Evolutionary conservation across 1,284 basidiomycete species (phyloP).

Genomic region (Ustilago shanxiensis): DNA sequence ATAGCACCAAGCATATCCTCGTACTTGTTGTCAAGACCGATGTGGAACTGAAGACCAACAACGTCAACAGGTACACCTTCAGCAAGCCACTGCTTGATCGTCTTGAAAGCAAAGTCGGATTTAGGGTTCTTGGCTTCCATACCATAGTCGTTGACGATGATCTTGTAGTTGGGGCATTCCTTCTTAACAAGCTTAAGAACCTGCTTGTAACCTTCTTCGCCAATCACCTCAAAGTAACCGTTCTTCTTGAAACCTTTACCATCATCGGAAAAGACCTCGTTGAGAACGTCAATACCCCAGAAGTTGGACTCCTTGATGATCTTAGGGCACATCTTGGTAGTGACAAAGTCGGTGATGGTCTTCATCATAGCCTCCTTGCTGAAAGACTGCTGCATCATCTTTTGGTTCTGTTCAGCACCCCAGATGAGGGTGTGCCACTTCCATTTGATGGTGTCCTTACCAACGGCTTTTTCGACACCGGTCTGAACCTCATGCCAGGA

Average conservation of each 20-base stretch:
- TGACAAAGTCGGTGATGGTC: slow-evolving; percentile 45
- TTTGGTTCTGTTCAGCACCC: slow-evolving; percentile 34
- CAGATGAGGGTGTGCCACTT: slow-evolving; percentile 51
- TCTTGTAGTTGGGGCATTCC: slow-evolving; percentile 39
- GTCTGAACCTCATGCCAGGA: slow-evolving; percentile 34
- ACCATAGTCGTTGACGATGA: slow-evolving; percentile 52
- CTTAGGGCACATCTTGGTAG: slow-evolving; percentile 47
- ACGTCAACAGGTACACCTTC: slow-evolving; percentile 38
- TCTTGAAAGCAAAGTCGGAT: slow-evolving; percentile 51
- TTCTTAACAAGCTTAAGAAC: slow-evolving; percentile 44
- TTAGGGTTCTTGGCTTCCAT: slow-evolving; percentile 39
- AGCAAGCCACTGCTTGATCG: slow-evolving; percentile 46
- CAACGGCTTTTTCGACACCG: slow-evolving; percentile 21
- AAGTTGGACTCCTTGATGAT: slow-evolving; percentile 51
- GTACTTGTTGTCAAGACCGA: slow-evolving; percentile 21
- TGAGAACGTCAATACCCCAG: slow-evolving; percentile 49
- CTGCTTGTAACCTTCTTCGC: slow-evolving; percentile 48
- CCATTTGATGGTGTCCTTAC: slow-evolving; percentile 16
- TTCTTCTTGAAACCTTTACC: slow-evolving; percentile 50
- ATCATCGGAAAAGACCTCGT: slow-evolving; percentile 48
- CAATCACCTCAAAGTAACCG: slow-evolving; percentile 48
- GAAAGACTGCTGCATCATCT: slow-evolving; percentile 41
- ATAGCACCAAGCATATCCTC: slow-evolving; percentile 43
- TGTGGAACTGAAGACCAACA: slow-evolving; percentile 48
- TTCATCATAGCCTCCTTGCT: slow-evolving; percentile 53